Base-by-base conservation (phyloP, 2,329 filamentous ascomycete species). In the Phialocephala sp. region DNA sequence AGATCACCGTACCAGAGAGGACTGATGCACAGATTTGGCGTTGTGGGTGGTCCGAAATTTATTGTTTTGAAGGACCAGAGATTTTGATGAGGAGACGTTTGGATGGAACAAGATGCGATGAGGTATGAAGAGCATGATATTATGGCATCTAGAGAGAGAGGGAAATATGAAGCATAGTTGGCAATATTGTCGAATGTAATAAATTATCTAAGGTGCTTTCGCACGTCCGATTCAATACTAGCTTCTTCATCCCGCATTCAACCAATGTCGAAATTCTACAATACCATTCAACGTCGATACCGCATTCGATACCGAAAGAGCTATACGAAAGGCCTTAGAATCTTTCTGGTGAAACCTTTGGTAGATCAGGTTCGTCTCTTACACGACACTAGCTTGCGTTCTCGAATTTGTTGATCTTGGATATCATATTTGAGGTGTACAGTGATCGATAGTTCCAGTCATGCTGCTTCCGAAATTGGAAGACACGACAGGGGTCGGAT, bases 1-100 rank as follows among this genome's bases (percentile, higher is more conserved):
- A 22, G 3, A 47, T 47, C n/a, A 20, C 20, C 43, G 22, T 27
- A 52, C 20, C 8, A 18, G 22, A 59, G 39, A 45, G 57, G 41
- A 59, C 47, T 59, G 39, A n/a, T 59, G 36, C 36, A 59, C 36
- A 59, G 57, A 43, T 39, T 58, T 58, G 55, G 55, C 22, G 50
- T 54, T 54, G 8, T 8, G 8, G 14, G 24, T 32, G 27, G 27
- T 32, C 27, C 27, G 3, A 32, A 32, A 32, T 3, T 32, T 32
- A n/a, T 50, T 50, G 2, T 50, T 50, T 18, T 50, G 6, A 2
- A 20, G n/a, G 20, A 50, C 2, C 8, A n/a, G n/a, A n/a, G n/a
- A n/a, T n/a, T 50, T 50, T 6, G 45, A 50, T 22, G 45, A 24
- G n/a, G 12, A 11, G 1, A 6, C 27, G 3, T 32, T 32, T 32